phyloP scores from a whole-genome alignment of 768 basidiomycete genomes.

The Leucocoprinus birnbaumii region DNA sequence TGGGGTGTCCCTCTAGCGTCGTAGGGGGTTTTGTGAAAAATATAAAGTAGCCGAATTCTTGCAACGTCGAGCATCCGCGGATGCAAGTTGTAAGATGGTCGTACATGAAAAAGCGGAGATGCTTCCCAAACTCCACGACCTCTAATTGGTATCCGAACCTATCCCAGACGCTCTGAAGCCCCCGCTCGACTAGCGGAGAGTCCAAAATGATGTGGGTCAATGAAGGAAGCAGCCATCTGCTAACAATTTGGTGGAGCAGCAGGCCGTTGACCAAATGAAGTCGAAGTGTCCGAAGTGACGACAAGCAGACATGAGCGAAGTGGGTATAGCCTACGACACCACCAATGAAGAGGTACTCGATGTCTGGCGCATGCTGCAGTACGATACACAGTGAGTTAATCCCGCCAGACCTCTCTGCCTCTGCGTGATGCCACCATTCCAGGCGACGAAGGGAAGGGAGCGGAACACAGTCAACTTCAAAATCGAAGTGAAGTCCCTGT shows the following conservation, averaged over 20 bases:
- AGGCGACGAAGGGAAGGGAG: slow-evolving; percentile 55
- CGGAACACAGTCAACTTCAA: slow-evolving; percentile 42
- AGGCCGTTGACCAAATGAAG: slow-evolving; percentile 45
- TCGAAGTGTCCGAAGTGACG: slow-evolving; percentile 51
- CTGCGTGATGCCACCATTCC: slow-evolving; percentile 65
- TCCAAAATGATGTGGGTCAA: slow-evolving; percentile 53
- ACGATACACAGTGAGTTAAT: slow-evolving; percentile 59
- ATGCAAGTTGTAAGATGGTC: slow-evolving; percentile 50
- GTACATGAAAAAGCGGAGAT: slow-evolving; percentile 47
- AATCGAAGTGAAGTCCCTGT: slow-evolving; percentile 43
- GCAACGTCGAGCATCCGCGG: slow-evolving; percentile 40
- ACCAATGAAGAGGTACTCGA: slow-evolving; percentile 57
- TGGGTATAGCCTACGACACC: slow-evolving; percentile 34
- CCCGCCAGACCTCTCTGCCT: slow-evolving; percentile 60
- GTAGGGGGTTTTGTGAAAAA: slow-evolving; percentile 42
- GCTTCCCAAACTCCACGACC: slow-evolving; percentile 55
- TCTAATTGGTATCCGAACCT: slow-evolving; percentile 46
- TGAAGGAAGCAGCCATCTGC: slow-evolving; percentile 50
- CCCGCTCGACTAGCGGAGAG: slow-evolving; percentile 33
- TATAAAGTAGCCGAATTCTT: slow-evolving; percentile 52
- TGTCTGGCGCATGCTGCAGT: slow-evolving; percentile 48
- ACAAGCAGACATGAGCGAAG: slow-evolving; percentile 33
- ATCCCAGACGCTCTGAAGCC: slow-evolving; percentile 46
- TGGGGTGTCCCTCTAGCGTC: slow-evolving; percentile 19
- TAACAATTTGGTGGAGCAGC: slow-evolving; percentile 45